These are phyloP conservation scores for Rhizophagus sp. DNA, from an alignment of 192 early-diverging fungal species.

Conservation along the genomic window DNA sequence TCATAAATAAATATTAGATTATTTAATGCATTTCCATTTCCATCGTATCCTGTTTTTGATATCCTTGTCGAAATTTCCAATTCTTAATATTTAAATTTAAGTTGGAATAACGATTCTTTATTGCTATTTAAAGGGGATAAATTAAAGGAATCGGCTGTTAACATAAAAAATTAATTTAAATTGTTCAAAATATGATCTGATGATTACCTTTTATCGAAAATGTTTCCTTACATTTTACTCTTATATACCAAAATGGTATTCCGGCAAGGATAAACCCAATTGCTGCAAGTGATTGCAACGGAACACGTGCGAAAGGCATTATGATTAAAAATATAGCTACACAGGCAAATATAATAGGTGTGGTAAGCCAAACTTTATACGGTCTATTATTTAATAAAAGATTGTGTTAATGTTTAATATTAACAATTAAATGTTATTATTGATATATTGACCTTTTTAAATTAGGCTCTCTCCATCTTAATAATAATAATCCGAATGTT, in stretches of 20 bases:
- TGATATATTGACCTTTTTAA: constrained; percentile 34
- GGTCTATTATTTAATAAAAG: constrained; percentile 49
- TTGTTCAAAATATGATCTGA: background rate
- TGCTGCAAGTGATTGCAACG: constrained; percentile 49
- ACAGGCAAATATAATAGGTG: constrained; percentile 66
- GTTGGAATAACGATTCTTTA: background rate
- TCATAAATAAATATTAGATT: background rate
- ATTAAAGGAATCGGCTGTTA: background rate
- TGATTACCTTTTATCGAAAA: constrained; percentile 17
- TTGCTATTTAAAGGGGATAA: background rate
- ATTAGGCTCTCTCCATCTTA: constrained; percentile 68
- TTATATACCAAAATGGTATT: constrained; percentile 50
- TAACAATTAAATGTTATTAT: background rate
- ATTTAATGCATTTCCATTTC: constrained; percentile 15
- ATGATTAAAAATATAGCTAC: constrained; percentile 61
- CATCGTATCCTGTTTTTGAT: constrained; percentile 23
- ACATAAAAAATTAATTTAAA: background rate
- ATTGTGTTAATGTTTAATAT: background rate
- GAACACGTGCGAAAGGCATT: constrained; percentile 59
- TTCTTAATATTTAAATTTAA: background rate
- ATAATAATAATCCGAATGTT: constrained; percentile 16
- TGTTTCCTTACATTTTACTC: constrained; percentile 18
- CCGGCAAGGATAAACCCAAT: constrained; percentile 52
- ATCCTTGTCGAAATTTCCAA: constrained; percentile 12
- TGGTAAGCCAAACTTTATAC: constrained; percentile 66